A percentile compares a stretch with the other conserved stretches of the same genome.
Conservation (phyloP, 2,329 filamentous ascomycete genomes). For the Cladosporium phlei region DNA sequence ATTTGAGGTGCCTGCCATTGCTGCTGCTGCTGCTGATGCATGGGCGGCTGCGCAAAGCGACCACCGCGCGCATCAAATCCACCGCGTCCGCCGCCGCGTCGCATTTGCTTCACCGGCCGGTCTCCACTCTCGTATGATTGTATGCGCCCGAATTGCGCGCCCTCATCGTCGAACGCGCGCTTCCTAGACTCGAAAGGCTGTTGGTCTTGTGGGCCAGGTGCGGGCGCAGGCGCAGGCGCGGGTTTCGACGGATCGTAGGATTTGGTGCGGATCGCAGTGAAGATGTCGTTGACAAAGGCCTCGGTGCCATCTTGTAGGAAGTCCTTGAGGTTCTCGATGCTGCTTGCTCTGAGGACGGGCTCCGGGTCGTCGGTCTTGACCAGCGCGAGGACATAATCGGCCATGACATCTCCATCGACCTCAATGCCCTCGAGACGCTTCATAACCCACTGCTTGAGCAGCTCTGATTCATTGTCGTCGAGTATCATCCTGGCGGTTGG, state of each 20-base stretch:
- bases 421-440: conserved; percentile 71
- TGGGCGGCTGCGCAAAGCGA: conserved; percentile 19
- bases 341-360: conserved; percentile 61
- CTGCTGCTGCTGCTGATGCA: conserved; percentile 16
- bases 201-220: not conserved
- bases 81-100: conserved; percentile 46
- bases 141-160: conserved; percentile 34
- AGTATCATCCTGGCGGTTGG: conserved; percentile 46
- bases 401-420: conserved; percentile 74
- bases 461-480: conserved; percentile 48
- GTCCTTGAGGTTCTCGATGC: conserved; percentile 67
- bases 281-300: conserved; percentile 66
- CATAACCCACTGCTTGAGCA: conserved; percentile 72
- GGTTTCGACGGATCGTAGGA: conserved; percentile 31
- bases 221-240: conserved; percentile 21
- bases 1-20: conserved; percentile 20
- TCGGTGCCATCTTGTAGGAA: conserved; percentile 65
- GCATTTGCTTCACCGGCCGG: conserved; percentile 56
- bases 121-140: conserved; percentile 28
- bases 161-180: conserved; percentile 53
- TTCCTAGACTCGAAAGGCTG: conserved; percentile 44
- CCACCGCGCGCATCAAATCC: conserved; percentile 34
- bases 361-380: conserved; percentile 64
- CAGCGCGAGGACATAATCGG: conserved; percentile 78
- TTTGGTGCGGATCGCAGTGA: conserved; percentile 59